Percentiles rank a stretch among this genome's conserved stretches.
Evolutionary conservation across 495 filamentous ascomycete genomes (phyloP).

Genomic region (Penicillium soppii): DNA sequence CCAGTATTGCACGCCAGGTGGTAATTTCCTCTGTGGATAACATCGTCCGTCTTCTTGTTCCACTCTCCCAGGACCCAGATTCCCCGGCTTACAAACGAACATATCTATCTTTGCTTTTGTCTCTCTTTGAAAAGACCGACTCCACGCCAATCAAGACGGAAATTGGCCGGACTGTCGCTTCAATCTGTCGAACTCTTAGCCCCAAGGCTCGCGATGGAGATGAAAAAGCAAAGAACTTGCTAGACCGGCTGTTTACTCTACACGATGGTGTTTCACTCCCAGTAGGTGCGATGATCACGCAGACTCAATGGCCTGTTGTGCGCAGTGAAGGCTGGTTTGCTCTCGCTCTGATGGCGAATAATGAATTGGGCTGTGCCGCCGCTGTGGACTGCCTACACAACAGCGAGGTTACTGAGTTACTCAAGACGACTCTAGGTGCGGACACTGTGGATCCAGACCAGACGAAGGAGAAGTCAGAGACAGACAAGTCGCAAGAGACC

Average conservation of each 20-base stretch:
- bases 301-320: conserved; percentile 67
- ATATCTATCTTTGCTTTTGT: conserved; percentile 60
- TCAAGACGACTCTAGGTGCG: conserved; percentile 55
- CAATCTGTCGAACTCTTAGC: conserved; percentile 60
- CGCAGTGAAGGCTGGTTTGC: conserved; percentile 74
- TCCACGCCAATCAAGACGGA: conserved; percentile 69
- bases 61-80: conserved; percentile 35
- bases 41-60: conserved; percentile 47
- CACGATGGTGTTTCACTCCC: conserved; percentile 53
- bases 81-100: conserved; percentile 42
- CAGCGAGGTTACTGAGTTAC: conserved; percentile 39
- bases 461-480: conserved; percentile 6
- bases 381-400: conserved; percentile 51
- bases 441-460: conserved; percentile 12
- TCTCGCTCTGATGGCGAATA: conserved; percentile 66
- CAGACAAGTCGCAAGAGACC: conserved; percentile 28
- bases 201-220: conserved; percentile 35
- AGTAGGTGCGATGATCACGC: conserved; percentile 61
- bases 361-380: conserved; percentile 46
- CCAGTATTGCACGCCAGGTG: conserved; percentile 66
- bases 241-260: conserved; percentile 50
- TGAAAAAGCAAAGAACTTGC: conserved; percentile 20
- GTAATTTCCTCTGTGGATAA: conserved; percentile 58
- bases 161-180: conserved; percentile 63
- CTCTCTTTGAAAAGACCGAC: conserved; percentile 57